These are phyloP conservation scores for Sporothrix globosa DNA, from an alignment of 2,329 filamentous ascomycete species.

Conservation along the genomic window DNA sequence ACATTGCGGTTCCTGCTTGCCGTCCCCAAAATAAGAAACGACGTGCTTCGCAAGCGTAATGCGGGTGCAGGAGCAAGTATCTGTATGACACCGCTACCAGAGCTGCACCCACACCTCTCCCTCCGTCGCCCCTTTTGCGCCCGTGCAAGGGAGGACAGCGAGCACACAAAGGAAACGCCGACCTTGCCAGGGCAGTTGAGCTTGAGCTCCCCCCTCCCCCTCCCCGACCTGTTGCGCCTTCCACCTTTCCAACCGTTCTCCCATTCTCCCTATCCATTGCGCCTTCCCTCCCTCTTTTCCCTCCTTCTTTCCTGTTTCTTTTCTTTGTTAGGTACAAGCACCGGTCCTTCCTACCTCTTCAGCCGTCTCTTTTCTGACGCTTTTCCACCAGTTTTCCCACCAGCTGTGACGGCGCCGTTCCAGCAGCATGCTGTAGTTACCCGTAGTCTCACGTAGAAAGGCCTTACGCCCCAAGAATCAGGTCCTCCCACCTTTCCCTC, in stretches of 20 bases:
- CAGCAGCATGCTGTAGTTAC: constrained; percentile 23
- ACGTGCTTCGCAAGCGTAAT: constrained; percentile 18
- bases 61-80: constrained; percentile 21
- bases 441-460: constrained; percentile 32
- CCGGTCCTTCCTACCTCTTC: constrained; percentile 12
- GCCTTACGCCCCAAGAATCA: constrained; percentile 22
- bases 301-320: constrained; percentile 23
- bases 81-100: constrained; percentile 22
- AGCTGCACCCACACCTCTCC: constrained; percentile 7
- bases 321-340: constrained; percentile 5
- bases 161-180: not conserved
- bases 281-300: constrained; percentile 31
- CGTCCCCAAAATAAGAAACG: constrained; percentile 17
- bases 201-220: constrained; percentile 18
- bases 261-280: constrained; percentile 17
- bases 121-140: constrained; percentile 16
- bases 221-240: constrained; percentile 16
- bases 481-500: constrained; percentile 36
- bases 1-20: constrained; percentile 26
- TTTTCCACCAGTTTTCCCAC: constrained; percentile 25
- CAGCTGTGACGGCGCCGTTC: constrained; percentile 27
- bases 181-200: constrained; percentile 12
- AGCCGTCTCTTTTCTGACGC: constrained; percentile 25
- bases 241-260: not conserved
- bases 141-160: constrained; percentile 13